A percentile compares a stretch with the other conserved stretches of the same genome.
phyloP scores from a whole-genome alignment of 306 rosid species.

The Acacia melanoxylon region DNA sequence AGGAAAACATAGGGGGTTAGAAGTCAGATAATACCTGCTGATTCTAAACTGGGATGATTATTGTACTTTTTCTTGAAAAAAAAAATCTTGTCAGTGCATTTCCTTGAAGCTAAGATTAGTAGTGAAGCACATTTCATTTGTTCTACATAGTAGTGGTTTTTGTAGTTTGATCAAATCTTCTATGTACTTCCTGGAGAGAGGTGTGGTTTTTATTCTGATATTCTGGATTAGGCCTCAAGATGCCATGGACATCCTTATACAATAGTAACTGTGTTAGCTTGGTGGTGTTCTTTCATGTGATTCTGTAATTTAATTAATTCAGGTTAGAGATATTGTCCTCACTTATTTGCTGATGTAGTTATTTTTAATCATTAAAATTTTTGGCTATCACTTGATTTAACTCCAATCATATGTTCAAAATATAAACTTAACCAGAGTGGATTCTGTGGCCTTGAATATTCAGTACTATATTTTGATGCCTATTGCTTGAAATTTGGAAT shows the following conservation, averaged over 20 bases:
- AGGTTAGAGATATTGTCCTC: too few species aligned
- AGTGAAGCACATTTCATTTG: too few species aligned
- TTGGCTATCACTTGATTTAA: neutral
- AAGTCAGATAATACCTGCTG: too few species aligned
- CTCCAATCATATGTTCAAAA: neutral
- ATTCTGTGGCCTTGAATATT: neutral
- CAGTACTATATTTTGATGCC: neutral
- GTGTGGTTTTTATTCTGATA: constrained; percentile 9
- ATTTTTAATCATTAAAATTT: neutral
- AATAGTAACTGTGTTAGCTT: constrained; percentile 74
- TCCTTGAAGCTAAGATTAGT: too few species aligned
- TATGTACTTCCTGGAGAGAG: constrained; percentile 34
- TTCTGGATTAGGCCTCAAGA: constrained; percentile 53
- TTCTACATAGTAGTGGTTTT: too few species aligned
- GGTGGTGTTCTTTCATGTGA: constrained; percentile 91
- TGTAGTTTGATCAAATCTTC: neutral
- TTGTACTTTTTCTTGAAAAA: too few species aligned
- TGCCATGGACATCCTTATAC: constrained; percentile 86
- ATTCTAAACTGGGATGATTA: too few species aligned
- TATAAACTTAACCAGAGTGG: constrained; percentile 9
- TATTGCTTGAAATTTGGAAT: constrained; percentile 8
- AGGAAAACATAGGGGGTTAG: too few species aligned
- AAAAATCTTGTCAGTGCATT: too few species aligned
- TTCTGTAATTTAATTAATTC: constrained; percentile 80
- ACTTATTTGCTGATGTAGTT: neutral